Base-by-base conservation (phyloP, 805 yeast species). In the Yarrowia sp. region DNA sequence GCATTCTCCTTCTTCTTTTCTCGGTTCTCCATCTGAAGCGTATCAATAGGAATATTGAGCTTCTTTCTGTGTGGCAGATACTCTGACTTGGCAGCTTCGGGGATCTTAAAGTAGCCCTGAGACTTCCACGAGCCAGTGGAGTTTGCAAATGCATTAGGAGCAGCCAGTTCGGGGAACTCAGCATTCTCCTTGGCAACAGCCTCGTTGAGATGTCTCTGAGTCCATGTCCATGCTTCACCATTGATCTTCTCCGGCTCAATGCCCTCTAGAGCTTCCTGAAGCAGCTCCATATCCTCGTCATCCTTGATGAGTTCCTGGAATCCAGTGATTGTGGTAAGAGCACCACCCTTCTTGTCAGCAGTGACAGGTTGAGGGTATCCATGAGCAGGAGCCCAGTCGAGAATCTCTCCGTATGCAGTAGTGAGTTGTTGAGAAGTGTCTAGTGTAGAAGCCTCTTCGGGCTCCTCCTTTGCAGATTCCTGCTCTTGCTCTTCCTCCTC, bases 31-130 rank as follows among this genome's bases (percentile, higher is more conserved):
- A 58, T 60, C 65, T 72, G 74, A 5, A 71, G 68, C 9, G 73
- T 71, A 43, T 72, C 74, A 30, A 73, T 68, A 2, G 75, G 73
- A 66, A 81, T 81, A 49, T 75, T 70, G 71, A 84, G 81, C 72
- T 84, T 86, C 69, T 91, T 85, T 61, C 95, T 87, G 76, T 92
- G 97, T 1, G 96, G 95, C 66, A 93, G 79, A 74, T 91, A 93
- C 69, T 86, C 89, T 14, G 85, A 80, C 75, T 93, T 93, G 52
- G 87, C 82, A 0, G 85, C 81, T 71, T 92, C 97, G 0, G 89
- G 84, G 44, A 91, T 86, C 75, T 89, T 90, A 55, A 79, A 77
- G 74, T 87, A 91, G 0, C 97, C 96, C 68, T 88, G 86, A 43
- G 92, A 86, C 73, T 85, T 84, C 73, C 89, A 89, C 1, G 90